Conservation (phyloP, 371 early-diverging fungal species). For the Chytridiales sp. region DNA sequence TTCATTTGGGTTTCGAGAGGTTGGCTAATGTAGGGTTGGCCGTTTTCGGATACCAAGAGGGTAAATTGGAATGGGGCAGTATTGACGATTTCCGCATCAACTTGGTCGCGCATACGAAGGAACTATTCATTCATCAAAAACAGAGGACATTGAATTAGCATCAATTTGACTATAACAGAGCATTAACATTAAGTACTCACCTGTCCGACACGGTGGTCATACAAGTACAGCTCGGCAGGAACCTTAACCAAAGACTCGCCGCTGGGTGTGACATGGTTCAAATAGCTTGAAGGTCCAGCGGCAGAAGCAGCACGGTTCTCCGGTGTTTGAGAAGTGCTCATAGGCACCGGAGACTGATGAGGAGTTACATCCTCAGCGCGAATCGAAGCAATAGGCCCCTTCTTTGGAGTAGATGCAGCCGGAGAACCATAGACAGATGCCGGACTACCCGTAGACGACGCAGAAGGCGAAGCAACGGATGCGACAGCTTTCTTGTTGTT, state of each 20-base stretch:
- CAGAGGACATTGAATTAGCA: too few species aligned
- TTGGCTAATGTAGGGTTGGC: slow-evolving; percentile 56
- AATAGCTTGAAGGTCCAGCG: background rate
- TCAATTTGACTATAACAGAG: background rate
- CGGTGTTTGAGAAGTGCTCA: too few species aligned
- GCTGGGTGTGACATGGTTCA: background rate
- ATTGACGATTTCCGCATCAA: slow-evolving; percentile 48
- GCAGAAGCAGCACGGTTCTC: background rate
- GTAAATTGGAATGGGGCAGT: slow-evolving; percentile 45
- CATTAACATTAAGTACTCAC: background rate
- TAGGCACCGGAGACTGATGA: too few species aligned
- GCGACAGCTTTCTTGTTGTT: slow-evolving; percentile 25
- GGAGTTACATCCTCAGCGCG: too few species aligned
- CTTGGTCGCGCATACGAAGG: slow-evolving; percentile 39
- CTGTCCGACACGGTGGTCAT: slow-evolving; percentile 44
- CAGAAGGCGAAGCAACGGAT: background rate
- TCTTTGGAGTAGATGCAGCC: slow-evolving; percentile 4
- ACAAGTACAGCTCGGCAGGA: slow-evolving; percentile 58
- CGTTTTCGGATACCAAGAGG: slow-evolving; percentile 53
- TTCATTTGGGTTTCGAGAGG: slow-evolving; percentile 68
- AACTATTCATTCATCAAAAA: slow-evolving; percentile 35
- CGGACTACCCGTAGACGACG: background rate
- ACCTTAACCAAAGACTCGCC: slow-evolving; percentile 38
- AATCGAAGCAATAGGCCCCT: too few species aligned
- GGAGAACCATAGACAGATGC: background rate